Evolutionary conservation across 768 basidiomycete species (phyloP).

Genomic region (Chiua virens): DNA sequence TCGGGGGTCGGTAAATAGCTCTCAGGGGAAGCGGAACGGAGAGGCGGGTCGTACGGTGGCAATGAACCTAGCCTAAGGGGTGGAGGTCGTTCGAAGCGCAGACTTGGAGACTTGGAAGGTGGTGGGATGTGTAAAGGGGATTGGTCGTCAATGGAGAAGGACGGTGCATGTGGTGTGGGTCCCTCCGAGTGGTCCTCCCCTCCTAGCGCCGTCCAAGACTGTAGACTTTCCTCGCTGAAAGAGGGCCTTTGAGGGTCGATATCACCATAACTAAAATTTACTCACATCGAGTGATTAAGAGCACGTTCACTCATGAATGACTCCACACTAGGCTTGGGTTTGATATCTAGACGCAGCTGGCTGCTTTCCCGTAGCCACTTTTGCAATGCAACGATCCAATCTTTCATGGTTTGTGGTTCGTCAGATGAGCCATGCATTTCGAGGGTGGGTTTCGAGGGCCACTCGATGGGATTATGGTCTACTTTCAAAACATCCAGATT

Average conservation of each 20-base stretch:
- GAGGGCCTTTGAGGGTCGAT: conserved; percentile 4
- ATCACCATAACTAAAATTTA: not conserved
- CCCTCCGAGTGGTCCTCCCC: conserved; percentile 38
- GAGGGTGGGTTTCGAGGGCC: conserved; percentile 73
- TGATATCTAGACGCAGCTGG: conserved; percentile 32
- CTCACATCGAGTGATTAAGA: conserved; percentile 35
- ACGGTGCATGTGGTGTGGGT: conserved; percentile 52
- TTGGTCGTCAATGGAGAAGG: conserved; percentile 62
- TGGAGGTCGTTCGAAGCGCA: conserved; percentile 43
- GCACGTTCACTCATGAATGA: conserved; percentile 46
- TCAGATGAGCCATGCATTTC: conserved; percentile 42
- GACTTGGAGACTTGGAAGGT: conserved; percentile 27
- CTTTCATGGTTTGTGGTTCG: conserved; percentile 54
- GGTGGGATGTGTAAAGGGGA: conserved; percentile 39
- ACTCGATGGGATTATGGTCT: conserved; percentile 91
- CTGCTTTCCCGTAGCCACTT: conserved; percentile 68
- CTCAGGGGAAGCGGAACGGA: conserved; percentile 53
- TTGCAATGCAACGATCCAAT: conserved; percentile 73
- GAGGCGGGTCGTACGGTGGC: conserved; percentile 40
- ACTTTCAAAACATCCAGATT: conserved; percentile 78
- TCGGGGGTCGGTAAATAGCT: conserved; percentile 58
- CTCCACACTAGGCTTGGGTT: conserved; percentile 44
- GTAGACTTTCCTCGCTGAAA: conserved; percentile 40
- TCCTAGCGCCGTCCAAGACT: conserved; percentile 46
- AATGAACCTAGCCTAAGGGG: conserved; percentile 49